These are phyloP conservation scores for Flaveria linearis DNA, from an alignment of 129 eudicot genomes.

Conservation along the genomic window DNA sequence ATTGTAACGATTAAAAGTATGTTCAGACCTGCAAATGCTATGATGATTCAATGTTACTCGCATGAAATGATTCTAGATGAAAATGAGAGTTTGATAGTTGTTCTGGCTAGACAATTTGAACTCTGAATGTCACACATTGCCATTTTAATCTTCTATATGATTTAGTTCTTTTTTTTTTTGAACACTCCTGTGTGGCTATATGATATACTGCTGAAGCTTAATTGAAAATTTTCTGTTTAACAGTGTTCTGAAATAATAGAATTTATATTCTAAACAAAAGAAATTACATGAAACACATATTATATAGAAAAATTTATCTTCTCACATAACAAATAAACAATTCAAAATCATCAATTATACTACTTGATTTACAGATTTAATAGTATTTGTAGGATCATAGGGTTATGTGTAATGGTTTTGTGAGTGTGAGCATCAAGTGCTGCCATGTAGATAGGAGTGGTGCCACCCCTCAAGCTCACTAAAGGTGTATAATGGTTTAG, in stretches of 20 bases:
- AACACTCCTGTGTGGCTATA: neutral
- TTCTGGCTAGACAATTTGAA: neutral
- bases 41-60: neutral
- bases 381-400: neutral
- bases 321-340: neutral
- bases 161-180: too few species aligned
- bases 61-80: neutral
- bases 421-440: too few species aligned
- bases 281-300: neutral
- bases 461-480: too few species aligned
- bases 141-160: too few species aligned
- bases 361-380: neutral
- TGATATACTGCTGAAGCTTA: neutral
- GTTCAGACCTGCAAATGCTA: neutral
- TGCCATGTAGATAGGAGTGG: too few species aligned
- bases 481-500: too few species aligned
- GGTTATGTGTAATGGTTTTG: too few species aligned
- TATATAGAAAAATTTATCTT: neutral
- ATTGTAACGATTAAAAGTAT: neutral
- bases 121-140: too few species aligned
- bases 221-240: neutral
- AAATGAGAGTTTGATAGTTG: neutral
- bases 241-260: neutral
- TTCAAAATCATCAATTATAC: conserved; percentile 24
- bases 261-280: neutral